Evolutionary conservation across 192 early-diverging fungal genomes (phyloP).

Genomic region (Gamsiella multidivaricata): DNA sequence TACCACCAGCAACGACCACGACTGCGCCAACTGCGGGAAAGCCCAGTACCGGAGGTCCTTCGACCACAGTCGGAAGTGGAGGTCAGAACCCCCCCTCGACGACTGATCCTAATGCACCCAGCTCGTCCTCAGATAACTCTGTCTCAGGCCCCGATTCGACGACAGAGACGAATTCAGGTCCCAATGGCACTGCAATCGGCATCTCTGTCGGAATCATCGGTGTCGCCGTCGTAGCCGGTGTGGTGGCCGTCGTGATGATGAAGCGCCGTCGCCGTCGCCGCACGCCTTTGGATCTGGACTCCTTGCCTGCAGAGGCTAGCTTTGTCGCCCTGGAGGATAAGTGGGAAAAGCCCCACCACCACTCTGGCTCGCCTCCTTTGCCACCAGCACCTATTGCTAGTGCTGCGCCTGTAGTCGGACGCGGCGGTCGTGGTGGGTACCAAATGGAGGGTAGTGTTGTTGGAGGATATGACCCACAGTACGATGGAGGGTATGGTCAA

Average conservation of each 20-base stretch:
- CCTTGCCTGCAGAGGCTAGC: conserved; percentile 12
- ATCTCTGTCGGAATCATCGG: conserved; percentile 48
- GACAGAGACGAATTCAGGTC: background rate
- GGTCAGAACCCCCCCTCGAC: conserved; percentile 1
- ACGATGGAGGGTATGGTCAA: conserved; percentile 29
- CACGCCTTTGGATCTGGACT: conserved; percentile 28
- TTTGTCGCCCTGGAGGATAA: conserved; percentile 12
- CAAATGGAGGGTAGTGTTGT: conserved; percentile 19
- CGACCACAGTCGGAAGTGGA: background rate
- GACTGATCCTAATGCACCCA: background rate
- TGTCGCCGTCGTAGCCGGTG: conserved; percentile 22
- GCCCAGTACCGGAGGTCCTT: background rate
- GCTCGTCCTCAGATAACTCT: conserved; percentile 27
- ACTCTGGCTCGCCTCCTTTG: conserved; percentile 6
- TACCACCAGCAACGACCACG: background rate
- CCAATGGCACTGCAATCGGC: conserved; percentile 19
- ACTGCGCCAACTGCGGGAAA: background rate
- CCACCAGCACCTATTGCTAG: conserved; percentile 35
- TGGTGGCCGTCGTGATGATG: conserved; percentile 35
- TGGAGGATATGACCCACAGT: conserved; percentile 23
- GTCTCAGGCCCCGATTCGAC: background rate
- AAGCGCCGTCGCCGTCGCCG: conserved; percentile 43
- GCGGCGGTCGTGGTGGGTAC: conserved; percentile 12
- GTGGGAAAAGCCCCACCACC: background rate
- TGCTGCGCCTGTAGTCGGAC: conserved; percentile 12